Conservation (phyloP, 192 early-diverging fungal species). For the Polychytrium aggregatum region DNA sequence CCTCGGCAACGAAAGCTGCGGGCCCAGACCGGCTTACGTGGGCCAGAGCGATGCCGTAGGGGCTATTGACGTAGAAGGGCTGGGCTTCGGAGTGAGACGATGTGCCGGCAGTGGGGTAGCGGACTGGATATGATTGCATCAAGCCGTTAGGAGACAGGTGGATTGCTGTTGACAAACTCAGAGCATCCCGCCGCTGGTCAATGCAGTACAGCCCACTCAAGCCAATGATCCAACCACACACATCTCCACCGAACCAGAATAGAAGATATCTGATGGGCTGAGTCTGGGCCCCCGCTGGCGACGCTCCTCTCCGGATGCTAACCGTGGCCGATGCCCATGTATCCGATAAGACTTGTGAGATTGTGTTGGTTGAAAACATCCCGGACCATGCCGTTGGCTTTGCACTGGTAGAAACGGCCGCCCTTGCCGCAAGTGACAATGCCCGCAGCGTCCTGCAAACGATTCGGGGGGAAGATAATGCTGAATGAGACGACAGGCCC, state of each 20-base stretch:
- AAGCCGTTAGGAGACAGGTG: too few relatives aligned
- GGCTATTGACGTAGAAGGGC: conserved; percentile 99
- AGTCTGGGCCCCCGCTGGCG: too few relatives aligned
- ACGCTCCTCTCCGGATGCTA: too few relatives aligned
- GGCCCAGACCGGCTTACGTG: too few relatives aligned
- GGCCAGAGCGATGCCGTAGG: conserved; percentile 92
- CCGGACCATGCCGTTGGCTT: conserved; percentile 98
- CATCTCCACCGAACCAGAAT: too few relatives aligned
- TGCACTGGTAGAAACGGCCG: conserved; percentile 96
- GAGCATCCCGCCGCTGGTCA: too few relatives aligned
- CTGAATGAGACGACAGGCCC: not conserved
- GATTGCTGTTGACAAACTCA: too few relatives aligned
- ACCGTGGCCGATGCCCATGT: conserved; percentile 96
- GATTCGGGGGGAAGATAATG: not conserved
- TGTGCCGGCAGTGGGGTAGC: conserved; percentile 97
- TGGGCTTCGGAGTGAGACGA: conserved; percentile 95
- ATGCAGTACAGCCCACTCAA: too few relatives aligned
- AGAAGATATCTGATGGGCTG: too few relatives aligned
- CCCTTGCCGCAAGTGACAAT: conserved; percentile 96
- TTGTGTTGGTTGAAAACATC: conserved; percentile 86
- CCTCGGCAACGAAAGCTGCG: too few relatives aligned
- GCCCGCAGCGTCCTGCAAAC: conserved; percentile 82
- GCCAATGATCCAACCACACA: too few relatives aligned
- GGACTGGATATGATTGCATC: too few relatives aligned
- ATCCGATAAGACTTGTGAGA: conserved; percentile 66